Percentiles rank a stretch among this genome's conserved stretches.
These are phyloP conservation scores for Lagerstroemia speciosa DNA, from an alignment of 345 rosid species.

Conservation along the genomic window DNA sequence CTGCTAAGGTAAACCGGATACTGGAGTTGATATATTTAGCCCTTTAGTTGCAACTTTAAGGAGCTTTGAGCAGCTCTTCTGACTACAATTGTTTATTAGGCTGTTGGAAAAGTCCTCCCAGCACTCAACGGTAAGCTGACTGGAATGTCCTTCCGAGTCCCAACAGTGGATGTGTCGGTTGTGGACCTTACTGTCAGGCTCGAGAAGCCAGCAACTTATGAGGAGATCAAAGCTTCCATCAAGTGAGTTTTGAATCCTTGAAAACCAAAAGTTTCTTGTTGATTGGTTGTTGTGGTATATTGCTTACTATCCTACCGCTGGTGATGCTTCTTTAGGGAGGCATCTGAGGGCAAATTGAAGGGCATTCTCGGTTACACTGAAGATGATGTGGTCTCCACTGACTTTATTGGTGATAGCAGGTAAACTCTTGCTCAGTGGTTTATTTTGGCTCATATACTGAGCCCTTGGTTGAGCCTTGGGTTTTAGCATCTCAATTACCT, in stretches of 20 bases:
- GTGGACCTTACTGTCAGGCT: conserved; percentile 86
- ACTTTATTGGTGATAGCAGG: conserved; percentile 80
- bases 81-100: conserved; percentile 19
- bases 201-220: conserved; percentile 63
- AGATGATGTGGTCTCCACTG: conserved; percentile 82
- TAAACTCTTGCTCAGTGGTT: conserved; percentile 2
- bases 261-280: not conserved
- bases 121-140: conserved; percentile 70
- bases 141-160: conserved; percentile 97
- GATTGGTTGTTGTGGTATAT: not conserved
- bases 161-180: conserved; percentile 82
- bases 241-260: conserved; percentile 26
- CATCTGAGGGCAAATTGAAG: conserved; percentile 65
- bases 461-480: not conserved
- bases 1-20: conserved; percentile 54
- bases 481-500: not conserved
- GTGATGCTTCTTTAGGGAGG: conserved; percentile 38
- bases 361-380: conserved; percentile 81
- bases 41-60: not conserved
- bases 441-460: not conserved
- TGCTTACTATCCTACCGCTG: not conserved
- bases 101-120: conserved; percentile 83
- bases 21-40: not conserved
- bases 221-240: conserved; percentile 60
- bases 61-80: conserved; percentile 3